phyloP scores from a whole-genome alignment of 78 protist species.

The Guillardia theta region DNA sequence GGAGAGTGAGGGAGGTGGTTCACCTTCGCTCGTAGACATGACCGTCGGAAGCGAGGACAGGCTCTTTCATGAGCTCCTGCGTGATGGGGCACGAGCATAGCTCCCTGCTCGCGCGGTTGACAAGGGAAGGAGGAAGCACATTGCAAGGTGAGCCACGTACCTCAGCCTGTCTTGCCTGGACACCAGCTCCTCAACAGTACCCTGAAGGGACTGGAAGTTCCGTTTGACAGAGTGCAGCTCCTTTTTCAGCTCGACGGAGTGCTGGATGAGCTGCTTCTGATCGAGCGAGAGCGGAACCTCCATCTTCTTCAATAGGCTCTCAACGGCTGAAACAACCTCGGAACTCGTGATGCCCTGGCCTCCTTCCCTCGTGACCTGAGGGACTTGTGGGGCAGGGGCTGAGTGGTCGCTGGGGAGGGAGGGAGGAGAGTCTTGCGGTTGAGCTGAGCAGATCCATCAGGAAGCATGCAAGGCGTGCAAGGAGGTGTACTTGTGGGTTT shows the following conservation, averaged over 20 bases:
- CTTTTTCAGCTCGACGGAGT: neutral
- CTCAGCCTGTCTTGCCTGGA: neutral
- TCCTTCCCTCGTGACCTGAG: neutral
- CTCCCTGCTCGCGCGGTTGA: neutral
- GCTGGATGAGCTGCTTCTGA: neutral
- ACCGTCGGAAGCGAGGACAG: constrained; percentile 1
- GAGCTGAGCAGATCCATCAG: neutral
- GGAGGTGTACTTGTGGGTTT: no score
- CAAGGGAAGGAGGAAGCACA: neutral
- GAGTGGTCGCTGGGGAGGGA: neutral
- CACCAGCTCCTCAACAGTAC: neutral
- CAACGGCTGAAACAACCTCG: neutral
- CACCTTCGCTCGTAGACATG: constrained; percentile 31
- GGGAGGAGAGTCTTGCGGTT: neutral
- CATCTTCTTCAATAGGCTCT: neutral
- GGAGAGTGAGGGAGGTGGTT: no score
- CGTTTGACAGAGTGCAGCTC: neutral
- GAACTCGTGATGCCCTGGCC: neutral
- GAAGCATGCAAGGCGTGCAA: neutral
- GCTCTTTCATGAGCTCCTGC: neutral
- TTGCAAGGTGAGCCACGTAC: neutral
- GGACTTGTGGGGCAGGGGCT: neutral
- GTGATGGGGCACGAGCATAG: constrained; percentile 24
- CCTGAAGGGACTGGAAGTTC: neutral
- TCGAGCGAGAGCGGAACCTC: neutral